Evolutionary conservation across 1,284 basidiomycete species (phyloP), one percentile per base, ranked within the genome.

Genomic region (Polyporus tsugae): DNA sequence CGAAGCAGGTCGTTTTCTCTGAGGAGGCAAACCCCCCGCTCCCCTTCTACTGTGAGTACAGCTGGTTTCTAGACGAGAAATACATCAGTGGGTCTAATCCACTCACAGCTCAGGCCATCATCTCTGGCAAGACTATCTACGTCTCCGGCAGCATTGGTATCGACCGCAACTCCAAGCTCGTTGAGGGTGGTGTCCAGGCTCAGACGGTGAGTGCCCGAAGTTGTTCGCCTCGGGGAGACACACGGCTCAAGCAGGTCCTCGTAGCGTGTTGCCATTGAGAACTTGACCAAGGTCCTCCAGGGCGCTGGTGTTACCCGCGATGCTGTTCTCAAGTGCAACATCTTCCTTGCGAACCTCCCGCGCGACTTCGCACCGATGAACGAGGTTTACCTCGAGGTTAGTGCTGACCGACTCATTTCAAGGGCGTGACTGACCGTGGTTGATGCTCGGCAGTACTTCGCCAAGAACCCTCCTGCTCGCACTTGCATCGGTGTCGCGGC

Each of bases 401-500:
- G 80, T 33, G 35, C 36, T 22, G 19, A 5, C 13, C 22, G 36
- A 25, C 38, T 29, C 57, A 22, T 10, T 11, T 58, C 22, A 15
- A 15, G 19, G 4, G 11, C 5, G 11, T 10, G 17, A 22, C n/a
- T 60, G 13, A 60, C 22, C n/a, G 11, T 7, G 22, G 13, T 58
- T 44, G 25, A 64, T 38, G 39, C 39, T 29, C 46, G n/a, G 39
- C 65, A 90, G 89, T 88, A 85, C 76, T 89, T 90, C 72, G 78
- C 82, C 22, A 78, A 57, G 39, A 68, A 73, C 65, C 74, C 74
- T n/a, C 90, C 89, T 29, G 89, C 89, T 35, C 82, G 90, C 57
- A 91, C 90, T 11, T 91, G 89, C 75, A 79, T 93, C 52, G 90
- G 89, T 4, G 90, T 92, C 19, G 85, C 83, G 2, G 78, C 83